These are phyloP conservation scores for Cylindrotheca closterium DNA, from an alignment of 108 stramenopile species.

Conservation along the genomic window DNA sequence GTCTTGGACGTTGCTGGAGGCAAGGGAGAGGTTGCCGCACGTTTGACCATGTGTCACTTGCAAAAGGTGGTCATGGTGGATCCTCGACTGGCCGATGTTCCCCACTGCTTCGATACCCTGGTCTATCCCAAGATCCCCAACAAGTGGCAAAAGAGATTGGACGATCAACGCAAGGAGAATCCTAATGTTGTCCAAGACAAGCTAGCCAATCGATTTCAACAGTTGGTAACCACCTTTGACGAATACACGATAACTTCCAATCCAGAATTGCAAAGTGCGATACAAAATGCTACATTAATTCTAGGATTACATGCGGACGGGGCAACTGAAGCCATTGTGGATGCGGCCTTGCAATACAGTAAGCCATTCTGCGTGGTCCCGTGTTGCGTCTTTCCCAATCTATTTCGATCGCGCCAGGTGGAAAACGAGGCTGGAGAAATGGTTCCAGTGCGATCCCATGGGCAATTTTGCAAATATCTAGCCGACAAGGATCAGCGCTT, in stretches of 20 bases:
- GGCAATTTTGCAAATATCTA: slow-evolving; percentile 72
- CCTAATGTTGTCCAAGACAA: slow-evolving; percentile 44
- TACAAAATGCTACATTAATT: slow-evolving; percentile 40
- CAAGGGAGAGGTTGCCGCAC: slow-evolving; percentile 82
- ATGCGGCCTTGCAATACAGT: slow-evolving; percentile 60
- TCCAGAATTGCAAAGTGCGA: neutral
- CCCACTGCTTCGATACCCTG: slow-evolving; percentile 51
- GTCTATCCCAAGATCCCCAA: slow-evolving; percentile 84
- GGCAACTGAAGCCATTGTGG: slow-evolving; percentile 87
- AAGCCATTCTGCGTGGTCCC: slow-evolving; percentile 87
- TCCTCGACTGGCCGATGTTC: slow-evolving; percentile 67
- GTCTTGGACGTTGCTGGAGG: slow-evolving; percentile 56
- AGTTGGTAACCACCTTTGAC: slow-evolving; percentile 63
- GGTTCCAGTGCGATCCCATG: slow-evolving; percentile 62
- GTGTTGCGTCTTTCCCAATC: slow-evolving; percentile 85
- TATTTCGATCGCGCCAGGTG: slow-evolving; percentile 33
- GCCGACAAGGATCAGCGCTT: slow-evolving; percentile 33
- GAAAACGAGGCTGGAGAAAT: slow-evolving; percentile 7
- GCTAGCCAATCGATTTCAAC: slow-evolving; percentile 46
- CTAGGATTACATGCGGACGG: slow-evolving; percentile 86
- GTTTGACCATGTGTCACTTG: slow-evolving; percentile 71
- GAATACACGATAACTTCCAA: slow-evolving; percentile 1
- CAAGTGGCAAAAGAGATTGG: slow-evolving; percentile 70
- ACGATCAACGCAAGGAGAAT: slow-evolving; percentile 30
- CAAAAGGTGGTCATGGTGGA: slow-evolving; percentile 75